Conservation (phyloP, 164 flowering plant species). For the Vitis cinerea region DNA sequence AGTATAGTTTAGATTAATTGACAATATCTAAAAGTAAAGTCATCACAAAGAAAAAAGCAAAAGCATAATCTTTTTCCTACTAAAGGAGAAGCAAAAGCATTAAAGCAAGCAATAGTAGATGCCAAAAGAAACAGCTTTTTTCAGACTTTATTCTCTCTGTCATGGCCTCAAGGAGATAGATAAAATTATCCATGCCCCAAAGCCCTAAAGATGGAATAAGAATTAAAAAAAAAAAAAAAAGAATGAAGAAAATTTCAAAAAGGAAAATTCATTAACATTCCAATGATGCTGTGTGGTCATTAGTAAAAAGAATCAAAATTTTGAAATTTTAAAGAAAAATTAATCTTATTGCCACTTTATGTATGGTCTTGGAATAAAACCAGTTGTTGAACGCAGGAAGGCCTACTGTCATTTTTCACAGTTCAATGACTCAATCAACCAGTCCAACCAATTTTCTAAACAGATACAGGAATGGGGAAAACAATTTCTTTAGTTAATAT, state of each 20-base stretch:
- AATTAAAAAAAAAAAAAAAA: no score
- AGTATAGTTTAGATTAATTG: neutral
- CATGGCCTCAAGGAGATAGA: neutral
- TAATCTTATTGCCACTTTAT: no score
- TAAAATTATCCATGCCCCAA: neutral
- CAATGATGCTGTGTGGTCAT: no score
- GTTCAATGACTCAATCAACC: neutral
- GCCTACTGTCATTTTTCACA: neutral
- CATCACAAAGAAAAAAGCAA: constrained; percentile 9
- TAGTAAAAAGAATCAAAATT: no score
- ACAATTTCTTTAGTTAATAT: neutral
- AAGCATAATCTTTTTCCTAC: constrained; percentile 18
- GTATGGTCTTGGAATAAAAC: neutral
- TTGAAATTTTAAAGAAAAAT: no score
- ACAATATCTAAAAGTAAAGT: constrained; percentile 2
- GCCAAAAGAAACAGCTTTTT: constrained; percentile 9
- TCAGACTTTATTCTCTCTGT: neutral
- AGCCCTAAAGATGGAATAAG: no score
- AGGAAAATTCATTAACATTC: no score
- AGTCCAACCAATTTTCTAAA: neutral
- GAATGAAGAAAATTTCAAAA: no score
- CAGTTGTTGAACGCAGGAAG: neutral
- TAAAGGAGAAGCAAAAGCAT: constrained; percentile 12
- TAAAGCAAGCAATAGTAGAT: constrained; percentile 12
- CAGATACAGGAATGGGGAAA: neutral